phyloP scores from a whole-genome alignment of 2,329 filamentous ascomycete species.

The Fusarium avenaceum region DNA sequence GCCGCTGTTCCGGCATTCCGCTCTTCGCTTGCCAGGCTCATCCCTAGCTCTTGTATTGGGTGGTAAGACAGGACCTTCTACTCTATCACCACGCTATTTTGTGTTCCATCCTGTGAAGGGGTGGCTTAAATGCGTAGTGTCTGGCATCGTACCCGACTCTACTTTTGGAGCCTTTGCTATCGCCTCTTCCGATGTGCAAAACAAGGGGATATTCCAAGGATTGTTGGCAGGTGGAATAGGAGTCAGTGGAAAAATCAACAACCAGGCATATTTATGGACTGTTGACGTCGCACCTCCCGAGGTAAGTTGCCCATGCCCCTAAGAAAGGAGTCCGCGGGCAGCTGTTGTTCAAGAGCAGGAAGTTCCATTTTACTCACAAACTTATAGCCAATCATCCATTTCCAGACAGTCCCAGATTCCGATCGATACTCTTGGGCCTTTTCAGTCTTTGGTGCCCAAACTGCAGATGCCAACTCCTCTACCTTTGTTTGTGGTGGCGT shows the following conservation, averaged over 20 bases:
- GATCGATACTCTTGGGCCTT: conserved; percentile 29
- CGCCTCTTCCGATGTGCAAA: conserved; percentile 42
- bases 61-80: conserved; percentile 67
- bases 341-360: not conserved
- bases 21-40: conserved; percentile 65
- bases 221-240: conserved; percentile 80
- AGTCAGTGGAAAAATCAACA: conserved; percentile 71
- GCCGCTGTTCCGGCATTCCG: conserved; percentile 82
- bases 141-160: conserved; percentile 52
- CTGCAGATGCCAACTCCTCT: conserved; percentile 39
- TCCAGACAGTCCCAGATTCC: conserved; percentile 32
- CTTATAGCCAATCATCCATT: conserved; percentile 48
- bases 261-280: conserved; percentile 75
- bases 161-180: conserved; percentile 62
- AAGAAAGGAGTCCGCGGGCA: too few relatives aligned
- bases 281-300: conserved; percentile 58
- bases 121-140: conserved; percentile 61
- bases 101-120: conserved; percentile 64
- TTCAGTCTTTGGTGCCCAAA: conserved; percentile 53
- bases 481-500: conserved; percentile 53
- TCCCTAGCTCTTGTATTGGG: conserved; percentile 70
- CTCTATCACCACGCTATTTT: conserved; percentile 65
- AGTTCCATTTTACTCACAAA: conserved; percentile 7
- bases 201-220: conserved; percentile 62
- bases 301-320: conserved; percentile 50